Base-by-base conservation (phyloP, 331 rosid species). In the Rhamnella rubrinervis region DNA sequence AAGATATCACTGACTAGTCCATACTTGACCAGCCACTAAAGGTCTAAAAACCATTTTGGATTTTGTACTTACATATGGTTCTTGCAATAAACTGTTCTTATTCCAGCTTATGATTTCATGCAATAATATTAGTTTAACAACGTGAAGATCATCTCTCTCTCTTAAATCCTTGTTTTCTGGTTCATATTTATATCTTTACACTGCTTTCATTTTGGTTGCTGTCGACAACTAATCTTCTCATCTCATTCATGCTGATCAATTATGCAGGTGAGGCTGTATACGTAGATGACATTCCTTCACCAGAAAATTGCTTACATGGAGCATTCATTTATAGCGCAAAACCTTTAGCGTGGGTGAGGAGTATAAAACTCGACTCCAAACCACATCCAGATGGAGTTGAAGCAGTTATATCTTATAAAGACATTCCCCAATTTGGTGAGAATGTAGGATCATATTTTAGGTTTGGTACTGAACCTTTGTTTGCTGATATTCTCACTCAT, bases 201-300 rank as follows among this genome's bases (percentile, higher is more conserved):
- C 51, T 50, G 37, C 26, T 66, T 39, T 51, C n/a, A 3, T 68
- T 28, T 21, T 72, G 58, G 17, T 21, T 38, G 4, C 5, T 61
- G 31, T 51, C 35, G 59, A 26, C 16, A 37, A 9, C 37, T 38
- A 5, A 20, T 68, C 13, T 38, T 20, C 60, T 50, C 40, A 50
- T 26, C 59, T 68, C 37, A 46, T 50, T 62, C 56, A 56, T 61
- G 25, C 65, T 20, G 31, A 31, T 66, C 56, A 71, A 67, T 21
- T 74, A 52, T 61, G 35, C 76, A 93, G 98, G 98, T 21, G 98
- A 93, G 81, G 97, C 98, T 80, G 82, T 91, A 39, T 93, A 68
- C 63, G 95, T 91, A 71, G 95, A 91, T 63, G 98, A 93, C 83
- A 91, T 93, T 77, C 97, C 97, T 23, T 85, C 98, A 21, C 97